These are phyloP conservation scores for Cordyceps javanica DNA, from an alignment of 2,329 filamentous ascomycete genomes.

Conservation along the genomic window DNA sequence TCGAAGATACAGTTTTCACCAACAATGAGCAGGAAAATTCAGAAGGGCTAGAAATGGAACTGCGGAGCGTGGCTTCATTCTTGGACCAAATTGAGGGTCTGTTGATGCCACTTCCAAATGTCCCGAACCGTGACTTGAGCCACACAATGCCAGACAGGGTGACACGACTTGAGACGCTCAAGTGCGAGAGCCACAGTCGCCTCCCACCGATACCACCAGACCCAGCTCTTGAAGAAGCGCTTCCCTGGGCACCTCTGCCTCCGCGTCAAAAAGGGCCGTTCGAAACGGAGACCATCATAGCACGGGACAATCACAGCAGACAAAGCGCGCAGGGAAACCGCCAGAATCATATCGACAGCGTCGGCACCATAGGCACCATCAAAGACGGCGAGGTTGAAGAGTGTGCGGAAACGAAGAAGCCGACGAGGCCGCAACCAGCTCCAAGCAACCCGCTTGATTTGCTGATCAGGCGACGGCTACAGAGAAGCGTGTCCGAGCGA, in stretches of 20 bases:
- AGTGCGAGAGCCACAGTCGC: neutral
- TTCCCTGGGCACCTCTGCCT: slow-evolving; percentile 1
- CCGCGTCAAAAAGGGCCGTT: neutral
- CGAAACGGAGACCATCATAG: neutral
- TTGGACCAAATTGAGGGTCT: neutral
- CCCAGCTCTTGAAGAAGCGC: neutral
- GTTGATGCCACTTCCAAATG: neutral
- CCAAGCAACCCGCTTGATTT: neutral
- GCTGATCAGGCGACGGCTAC: neutral
- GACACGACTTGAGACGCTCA: neutral
- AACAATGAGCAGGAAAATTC: neutral
- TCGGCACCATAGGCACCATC: neutral
- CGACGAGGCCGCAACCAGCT: neutral
- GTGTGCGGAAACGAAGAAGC: neutral
- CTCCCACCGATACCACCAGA: neutral
- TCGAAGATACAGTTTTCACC: neutral
- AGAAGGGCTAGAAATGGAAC: neutral
- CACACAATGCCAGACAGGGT: neutral
- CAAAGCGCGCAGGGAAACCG: neutral
- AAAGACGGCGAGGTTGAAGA: neutral
- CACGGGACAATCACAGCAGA: neutral
- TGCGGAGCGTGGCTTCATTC: neutral
- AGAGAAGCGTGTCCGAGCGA: neutral
- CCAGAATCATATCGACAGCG: neutral
- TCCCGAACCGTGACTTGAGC: neutral